Percentiles rank a stretch among this genome's conserved stretches.
Evolutionary conservation across 306 rosid species (phyloP).

Genomic region (Vigna angularis): DNA sequence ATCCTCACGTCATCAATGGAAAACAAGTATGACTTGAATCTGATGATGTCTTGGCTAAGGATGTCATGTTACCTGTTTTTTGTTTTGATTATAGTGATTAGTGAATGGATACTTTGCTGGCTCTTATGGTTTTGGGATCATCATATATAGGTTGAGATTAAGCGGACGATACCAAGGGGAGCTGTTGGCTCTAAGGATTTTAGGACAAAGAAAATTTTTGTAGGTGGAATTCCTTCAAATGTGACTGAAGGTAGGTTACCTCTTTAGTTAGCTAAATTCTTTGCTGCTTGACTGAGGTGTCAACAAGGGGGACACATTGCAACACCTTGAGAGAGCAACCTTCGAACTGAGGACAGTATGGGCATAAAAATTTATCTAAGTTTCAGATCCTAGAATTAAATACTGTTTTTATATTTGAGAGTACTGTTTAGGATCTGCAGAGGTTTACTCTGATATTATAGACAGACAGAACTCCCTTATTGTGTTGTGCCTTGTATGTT

Average conservation of each 20-base stretch:
- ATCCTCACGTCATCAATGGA: slow-evolving; percentile 78
- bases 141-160: slow-evolving; percentile 79
- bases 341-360: slow-evolving; percentile 32
- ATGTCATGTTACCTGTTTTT: slow-evolving; percentile 17
- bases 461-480: slow-evolving; percentile 14
- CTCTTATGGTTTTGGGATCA: slow-evolving; percentile 47
- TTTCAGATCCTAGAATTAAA: slow-evolving; percentile 33
- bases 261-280: slow-evolving; percentile 33
- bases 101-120: slow-evolving; percentile 39
- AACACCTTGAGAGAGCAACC: slow-evolving; percentile 40
- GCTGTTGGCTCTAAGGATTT: slow-evolving; percentile 82
- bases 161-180: slow-evolving; percentile 96
- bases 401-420: neutral
- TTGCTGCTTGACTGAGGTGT: slow-evolving; percentile 38
- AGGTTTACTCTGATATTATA: slow-evolving; percentile 29
- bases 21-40: slow-evolving; percentile 68
- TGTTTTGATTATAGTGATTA: slow-evolving; percentile 38
- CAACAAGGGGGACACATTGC: slow-evolving; percentile 35
- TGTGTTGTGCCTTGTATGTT: slow-evolving; percentile 20
- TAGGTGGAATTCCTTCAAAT: slow-evolving; percentile 91
- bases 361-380: slow-evolving; percentile 8
- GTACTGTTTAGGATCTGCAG: slow-evolving; percentile 37
- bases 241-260: slow-evolving; percentile 78
- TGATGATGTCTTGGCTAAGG: slow-evolving; percentile 42
- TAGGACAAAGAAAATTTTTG: slow-evolving; percentile 91